A percentile compares a stretch with the other conserved stretches of the same genome.
These are phyloP conservation scores for Haemoproteus tartakovskyi DNA, from an alignment of 169 alveolate genomes.

Conservation along the genomic window DNA sequence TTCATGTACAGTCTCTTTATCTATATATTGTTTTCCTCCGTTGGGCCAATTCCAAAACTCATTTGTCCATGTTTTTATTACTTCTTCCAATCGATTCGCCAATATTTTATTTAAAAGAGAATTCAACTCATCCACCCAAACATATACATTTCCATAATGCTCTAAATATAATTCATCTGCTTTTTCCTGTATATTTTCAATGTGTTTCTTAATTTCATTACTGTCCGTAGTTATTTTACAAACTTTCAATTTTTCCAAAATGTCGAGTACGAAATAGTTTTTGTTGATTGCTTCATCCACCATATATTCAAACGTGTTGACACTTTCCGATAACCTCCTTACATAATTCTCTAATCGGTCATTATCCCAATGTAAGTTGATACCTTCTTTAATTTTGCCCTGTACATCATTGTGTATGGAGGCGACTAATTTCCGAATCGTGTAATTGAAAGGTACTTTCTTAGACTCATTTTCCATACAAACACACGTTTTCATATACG, in stretches of 20 bases:
- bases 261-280: slow-evolving; percentile 51
- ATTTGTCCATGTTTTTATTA: slow-evolving; percentile 80
- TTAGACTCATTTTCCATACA: slow-evolving; percentile 57
- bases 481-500: slow-evolving; percentile 73
- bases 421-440: slow-evolving; percentile 45
- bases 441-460: slow-evolving; percentile 19
- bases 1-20: slow-evolving; percentile 40
- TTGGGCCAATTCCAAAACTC: slow-evolving; percentile 80
- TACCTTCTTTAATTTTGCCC: slow-evolving; percentile 70
- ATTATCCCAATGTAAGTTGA: slow-evolving; percentile 70
- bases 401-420: slow-evolving; percentile 60
- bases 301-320: slow-evolving; percentile 71
- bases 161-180: slow-evolving; percentile 79
- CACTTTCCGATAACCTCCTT: slow-evolving; percentile 63
- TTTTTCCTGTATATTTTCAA: slow-evolving; percentile 77
- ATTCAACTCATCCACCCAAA: slow-evolving; percentile 87
- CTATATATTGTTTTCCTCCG: slow-evolving; percentile 40
- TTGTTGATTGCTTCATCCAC: slow-evolving; percentile 69
- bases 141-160: slow-evolving; percentile 81
- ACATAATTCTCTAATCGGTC: slow-evolving; percentile 70
- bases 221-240: slow-evolving; percentile 30
- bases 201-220: slow-evolving; percentile 12
- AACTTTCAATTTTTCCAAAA: slow-evolving; percentile 30
- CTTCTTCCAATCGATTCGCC: slow-evolving; percentile 74
- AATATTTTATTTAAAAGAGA: slow-evolving; percentile 80